A percentile compares a stretch with the other conserved stretches of the same genome.
phyloP scores from a whole-genome alignment of 2,329 filamentous ascomycete genomes.

The Fusarium tuaranense region DNA sequence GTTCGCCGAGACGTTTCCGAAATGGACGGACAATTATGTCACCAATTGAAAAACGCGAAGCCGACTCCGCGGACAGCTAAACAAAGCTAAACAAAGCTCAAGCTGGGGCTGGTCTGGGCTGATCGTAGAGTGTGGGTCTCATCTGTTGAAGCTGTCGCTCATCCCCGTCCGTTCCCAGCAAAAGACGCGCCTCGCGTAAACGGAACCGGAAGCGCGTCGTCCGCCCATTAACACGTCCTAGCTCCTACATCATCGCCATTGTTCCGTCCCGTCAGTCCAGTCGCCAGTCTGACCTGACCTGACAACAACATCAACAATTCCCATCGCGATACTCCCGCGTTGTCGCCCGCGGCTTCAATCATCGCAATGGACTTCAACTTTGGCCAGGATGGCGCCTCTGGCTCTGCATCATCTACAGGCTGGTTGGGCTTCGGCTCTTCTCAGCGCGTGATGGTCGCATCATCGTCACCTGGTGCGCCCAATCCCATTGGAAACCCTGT shows the following conservation, averaged over 20 bases:
- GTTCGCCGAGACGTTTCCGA: slow-evolving; percentile 2
- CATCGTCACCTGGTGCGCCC: slow-evolving; percentile 33
- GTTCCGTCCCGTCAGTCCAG: background rate
- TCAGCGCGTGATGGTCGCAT: slow-evolving; percentile 26
- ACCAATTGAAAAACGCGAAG: background rate
- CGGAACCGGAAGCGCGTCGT: background rate
- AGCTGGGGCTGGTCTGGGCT: background rate
- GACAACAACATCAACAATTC: slow-evolving; percentile 9
- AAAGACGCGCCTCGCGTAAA: slow-evolving; percentile 1
- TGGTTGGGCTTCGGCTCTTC: slow-evolving; percentile 32
- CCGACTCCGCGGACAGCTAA: background rate
- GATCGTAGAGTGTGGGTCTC: background rate
- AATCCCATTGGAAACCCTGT: slow-evolving; percentile 11
- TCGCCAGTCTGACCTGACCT: background rate
- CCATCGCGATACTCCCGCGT: background rate
- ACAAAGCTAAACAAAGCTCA: background rate
- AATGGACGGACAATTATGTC: background rate
- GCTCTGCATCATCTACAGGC: slow-evolving; percentile 19
- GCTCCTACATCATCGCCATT: slow-evolving; percentile 13
- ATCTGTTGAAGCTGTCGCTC: background rate
- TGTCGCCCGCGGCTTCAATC: background rate
- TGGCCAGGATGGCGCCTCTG: slow-evolving; percentile 26
- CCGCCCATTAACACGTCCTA: background rate
- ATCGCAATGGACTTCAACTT: slow-evolving; percentile 37
- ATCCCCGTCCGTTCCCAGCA: background rate